Percentiles rank a stretch among this genome's conserved stretches.
phyloP scores from a whole-genome alignment of 1,284 basidiomycete genomes.

The Xerocomus amazonicus region DNA sequence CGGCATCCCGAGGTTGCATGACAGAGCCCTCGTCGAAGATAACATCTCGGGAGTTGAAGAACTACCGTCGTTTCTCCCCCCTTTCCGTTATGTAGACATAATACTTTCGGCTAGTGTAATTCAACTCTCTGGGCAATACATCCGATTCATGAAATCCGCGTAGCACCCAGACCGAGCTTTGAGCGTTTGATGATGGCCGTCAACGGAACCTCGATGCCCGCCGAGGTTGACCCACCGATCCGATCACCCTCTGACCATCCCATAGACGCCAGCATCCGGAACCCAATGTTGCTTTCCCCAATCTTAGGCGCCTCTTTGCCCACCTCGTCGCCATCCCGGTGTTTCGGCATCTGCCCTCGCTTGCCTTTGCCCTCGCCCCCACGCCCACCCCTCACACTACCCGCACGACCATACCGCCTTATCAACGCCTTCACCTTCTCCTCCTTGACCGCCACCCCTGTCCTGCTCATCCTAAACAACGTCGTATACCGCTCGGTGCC shows the following conservation, averaged over 20 bases:
- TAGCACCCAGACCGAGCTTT: conserved; percentile 68
- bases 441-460: conserved; percentile 52
- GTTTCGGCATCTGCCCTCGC: conserved; percentile 38
- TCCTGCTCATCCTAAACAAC: conserved; percentile 61
- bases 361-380: background rate
- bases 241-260: conserved; percentile 71
- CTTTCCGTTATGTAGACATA: conserved; percentile 10
- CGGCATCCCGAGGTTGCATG: background rate
- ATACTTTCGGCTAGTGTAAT: conserved; percentile 13
- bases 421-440: conserved; percentile 56
- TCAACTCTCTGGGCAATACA: background rate
- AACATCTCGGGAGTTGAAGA: background rate
- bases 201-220: conserved; percentile 61
- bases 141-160: background rate
- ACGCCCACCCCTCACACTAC: background rate
- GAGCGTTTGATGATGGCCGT: conserved; percentile 72
- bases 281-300: conserved; percentile 66
- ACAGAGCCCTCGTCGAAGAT: background rate
- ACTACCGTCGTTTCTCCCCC: background rate
- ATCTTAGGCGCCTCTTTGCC: conserved; percentile 79
- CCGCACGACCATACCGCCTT: conserved; percentile 33
- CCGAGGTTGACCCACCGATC: conserved; percentile 54
- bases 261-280: conserved; percentile 73
- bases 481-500: conserved; percentile 65
- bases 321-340: conserved; percentile 72